These are phyloP conservation scores for Clarireedia monteithiana DNA, from an alignment of 2,329 filamentous ascomycete genomes.

Conservation along the genomic window DNA sequence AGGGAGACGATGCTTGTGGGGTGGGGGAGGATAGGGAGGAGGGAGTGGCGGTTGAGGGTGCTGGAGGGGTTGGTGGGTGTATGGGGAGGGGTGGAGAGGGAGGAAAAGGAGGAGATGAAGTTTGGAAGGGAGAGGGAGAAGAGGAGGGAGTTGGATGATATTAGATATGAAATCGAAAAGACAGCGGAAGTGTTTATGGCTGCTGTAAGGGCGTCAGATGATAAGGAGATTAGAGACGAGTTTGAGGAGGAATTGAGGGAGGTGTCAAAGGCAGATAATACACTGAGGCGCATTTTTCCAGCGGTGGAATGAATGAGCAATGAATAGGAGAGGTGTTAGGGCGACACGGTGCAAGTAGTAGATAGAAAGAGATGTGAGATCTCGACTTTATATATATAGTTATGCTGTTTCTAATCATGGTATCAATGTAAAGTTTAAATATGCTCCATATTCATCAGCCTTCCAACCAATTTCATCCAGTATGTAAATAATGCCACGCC, in stretches of 20 bases:
- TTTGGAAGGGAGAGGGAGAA: constrained; percentile 5
- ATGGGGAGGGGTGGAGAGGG: constrained; percentile 44
- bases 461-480: no score
- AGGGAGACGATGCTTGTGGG: constrained; percentile 52
- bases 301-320: background rate
- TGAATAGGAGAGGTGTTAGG: background rate
- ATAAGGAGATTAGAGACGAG: background rate
- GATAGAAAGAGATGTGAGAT: no score
- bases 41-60: constrained; percentile 53
- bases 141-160: constrained; percentile 3
- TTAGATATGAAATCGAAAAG: constrained; percentile 18
- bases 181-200: constrained; percentile 19
- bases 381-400: no score
- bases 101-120: background rate
- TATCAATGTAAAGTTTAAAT: no score
- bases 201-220: constrained; percentile 12
- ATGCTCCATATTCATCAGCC: no score
- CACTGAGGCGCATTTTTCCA: background rate
- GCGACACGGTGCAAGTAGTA: no score
- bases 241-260: constrained; percentile 19
- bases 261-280: constrained; percentile 20
- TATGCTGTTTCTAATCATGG: no score
- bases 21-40: constrained; percentile 56
- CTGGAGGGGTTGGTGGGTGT: constrained; percentile 53
- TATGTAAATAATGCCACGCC: no score